phyloP scores from a whole-genome alignment of 2,329 filamentous ascomycete species.

The Neonectria punicea region DNA sequence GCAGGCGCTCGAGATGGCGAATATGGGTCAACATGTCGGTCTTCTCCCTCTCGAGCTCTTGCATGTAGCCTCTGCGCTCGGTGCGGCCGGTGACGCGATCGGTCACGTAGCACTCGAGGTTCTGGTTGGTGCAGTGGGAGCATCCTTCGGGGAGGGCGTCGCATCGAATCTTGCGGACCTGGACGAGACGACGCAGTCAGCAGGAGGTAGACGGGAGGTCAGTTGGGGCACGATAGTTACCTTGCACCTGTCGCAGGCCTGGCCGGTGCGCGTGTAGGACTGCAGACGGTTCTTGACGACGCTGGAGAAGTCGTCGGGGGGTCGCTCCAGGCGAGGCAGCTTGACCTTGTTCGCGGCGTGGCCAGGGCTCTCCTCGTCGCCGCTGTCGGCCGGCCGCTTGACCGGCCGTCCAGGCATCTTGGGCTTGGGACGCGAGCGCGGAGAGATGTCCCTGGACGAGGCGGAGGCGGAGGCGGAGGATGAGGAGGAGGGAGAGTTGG shows the following conservation, averaged over 20 bases:
- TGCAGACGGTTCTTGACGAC: constrained; percentile 66
- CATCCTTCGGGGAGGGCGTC: constrained; percentile 84
- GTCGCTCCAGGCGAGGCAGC: constrained; percentile 60
- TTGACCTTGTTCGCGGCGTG: constrained; percentile 54
- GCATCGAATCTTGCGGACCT: constrained; percentile 89
- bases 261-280: constrained; percentile 74
- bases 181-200: constrained; percentile 23
- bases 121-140: constrained; percentile 81
- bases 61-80: constrained; percentile 80
- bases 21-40: constrained; percentile 74
- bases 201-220: constrained; percentile 1
- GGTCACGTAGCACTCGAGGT: constrained; percentile 83
- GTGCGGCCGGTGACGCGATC: constrained; percentile 87
- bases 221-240: constrained; percentile 54
- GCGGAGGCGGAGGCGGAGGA: constrained; percentile 19
- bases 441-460: constrained; percentile 33
- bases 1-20: constrained; percentile 73
- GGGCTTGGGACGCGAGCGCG: constrained; percentile 32
- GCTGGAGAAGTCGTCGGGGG: constrained; percentile 62
- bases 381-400: constrained; percentile 38
- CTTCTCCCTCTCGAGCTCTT: constrained; percentile 79
- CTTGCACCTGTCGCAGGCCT: constrained; percentile 91
- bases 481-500: constrained; percentile 13
- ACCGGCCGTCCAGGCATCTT: constrained; percentile 38
- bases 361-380: constrained; percentile 47